Evolutionary conservation across 441 rosid species (phyloP), one percentile per base, ranked within the genome.

Genomic region (Populus hybrid): DNA sequence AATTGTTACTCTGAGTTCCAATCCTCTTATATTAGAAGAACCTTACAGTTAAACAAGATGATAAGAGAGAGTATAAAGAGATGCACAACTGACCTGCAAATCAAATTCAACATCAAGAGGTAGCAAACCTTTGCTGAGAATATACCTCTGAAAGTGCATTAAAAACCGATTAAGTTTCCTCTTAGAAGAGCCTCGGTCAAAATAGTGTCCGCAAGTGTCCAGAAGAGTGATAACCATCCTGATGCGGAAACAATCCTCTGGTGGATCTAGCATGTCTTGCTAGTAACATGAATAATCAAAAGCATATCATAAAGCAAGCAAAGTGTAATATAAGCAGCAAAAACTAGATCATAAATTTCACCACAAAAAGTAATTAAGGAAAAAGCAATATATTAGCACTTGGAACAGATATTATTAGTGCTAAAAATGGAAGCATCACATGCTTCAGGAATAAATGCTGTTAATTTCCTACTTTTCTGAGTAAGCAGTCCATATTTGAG

Each of bases 201-300:
- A 97, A 88, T 93, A 97, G 86, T 91, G 98, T 74, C 98, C 98
- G 75, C 98, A 97, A 61, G 99, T 94, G 87, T 94, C 97, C 69
- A 94, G 92, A 81, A 97, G 97, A 79, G 87, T 93, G 79, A 91
- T 84, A 76, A 94, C 92, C 99, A 97, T 89, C 86, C 98, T 91
- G 80, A 94, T 86, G 70, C 98, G 95, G 85, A 97, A 97, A 88
- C 91, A 94, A 84, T 97, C 99, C 82, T 94, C 98, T 21, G 94
- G 95, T 78, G 97, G 99, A 86, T 94, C 99, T 82, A 97, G 84
- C 68, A 84, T 85, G 82, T 94, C 97, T 88, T 89, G 92, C 99
- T 97, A 81, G 80, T 65, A 83, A 82, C 77, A 82, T 59, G 81
- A 78, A 80, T 16, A 35, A 74, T 21, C 59, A 76, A 69, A 73